Percentiles rank a stretch among this genome's conserved stretches.
Conservation (phyloP, 495 filamentous ascomycete species). For the Extremus antarcticus region DNA sequence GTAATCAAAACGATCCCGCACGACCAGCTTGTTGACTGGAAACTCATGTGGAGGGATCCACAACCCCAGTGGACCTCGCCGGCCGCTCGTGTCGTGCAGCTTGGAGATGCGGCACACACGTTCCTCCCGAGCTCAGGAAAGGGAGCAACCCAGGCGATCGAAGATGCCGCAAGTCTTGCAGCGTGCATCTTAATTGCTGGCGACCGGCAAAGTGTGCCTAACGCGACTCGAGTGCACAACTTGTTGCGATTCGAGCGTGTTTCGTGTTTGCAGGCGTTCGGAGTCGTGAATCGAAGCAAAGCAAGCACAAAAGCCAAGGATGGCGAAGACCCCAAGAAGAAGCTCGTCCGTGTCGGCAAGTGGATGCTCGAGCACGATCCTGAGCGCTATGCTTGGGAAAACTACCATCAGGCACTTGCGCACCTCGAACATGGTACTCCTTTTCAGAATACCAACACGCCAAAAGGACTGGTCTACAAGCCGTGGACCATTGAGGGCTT, state of each 20-base stretch:
- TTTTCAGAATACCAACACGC: slow-evolving; percentile 15
- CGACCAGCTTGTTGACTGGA: slow-evolving; percentile 27
- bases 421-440: slow-evolving; percentile 1
- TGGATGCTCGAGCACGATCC: slow-evolving; percentile 54
- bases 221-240: slow-evolving; percentile 11
- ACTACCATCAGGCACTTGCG: slow-evolving; percentile 34
- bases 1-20: slow-evolving; percentile 23
- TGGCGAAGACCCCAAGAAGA: slow-evolving; percentile 43
- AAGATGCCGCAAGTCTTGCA: slow-evolving; percentile 27
- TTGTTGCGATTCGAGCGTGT: slow-evolving; percentile 10
- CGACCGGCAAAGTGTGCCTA: neutral
- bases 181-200: slow-evolving; percentile 24
- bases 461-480: slow-evolving; percentile 6
- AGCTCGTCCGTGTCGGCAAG: slow-evolving; percentile 43
- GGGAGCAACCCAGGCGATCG: slow-evolving; percentile 28
- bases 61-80: slow-evolving; percentile 26
- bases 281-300: slow-evolving; percentile 38
- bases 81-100: slow-evolving; percentile 23
- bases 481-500: slow-evolving; percentile 18
- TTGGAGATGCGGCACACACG: slow-evolving; percentile 27
- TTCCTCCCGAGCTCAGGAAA: slow-evolving; percentile 25
- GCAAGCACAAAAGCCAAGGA: slow-evolving; percentile 41
- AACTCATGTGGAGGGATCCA: slow-evolving; percentile 27
- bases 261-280: slow-evolving; percentile 12
- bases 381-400: slow-evolving; percentile 45